Evolutionary conservation across 805 yeast species (phyloP), one percentile per base, ranked within the genome.

Genomic region (Candida railenensis): DNA sequence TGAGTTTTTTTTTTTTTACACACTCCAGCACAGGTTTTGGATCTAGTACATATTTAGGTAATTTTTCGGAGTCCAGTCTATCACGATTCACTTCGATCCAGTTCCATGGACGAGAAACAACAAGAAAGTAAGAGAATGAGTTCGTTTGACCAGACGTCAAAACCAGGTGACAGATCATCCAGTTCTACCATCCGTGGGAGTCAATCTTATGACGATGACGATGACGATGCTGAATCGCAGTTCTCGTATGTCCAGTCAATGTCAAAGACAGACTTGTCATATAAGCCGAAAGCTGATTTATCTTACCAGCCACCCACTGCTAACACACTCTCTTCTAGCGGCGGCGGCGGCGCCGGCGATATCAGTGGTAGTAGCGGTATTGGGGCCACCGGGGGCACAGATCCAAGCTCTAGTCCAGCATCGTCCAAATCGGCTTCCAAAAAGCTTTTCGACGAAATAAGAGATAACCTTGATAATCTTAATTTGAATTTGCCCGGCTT

Each of bases 301-400:
- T n/a, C n/a, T n/a, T 16, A 50, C 32, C 46, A 37, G n/a, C 48
- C 47, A 3, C 53, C 53, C 4, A 16, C 14, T 11, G 44, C 49
- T 5, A 30, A 14, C 14, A 18, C 37, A n/a, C 34, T 15, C 21
- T 8, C 36, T 15, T 4, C 7, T 15, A 33, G 5, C 14, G 36
- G 12, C 32, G 18, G 18, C 15, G 37, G 8, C 7, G 37, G 12
- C 15, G 37, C 18, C n/a, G 18, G 14, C 37, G 37, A 18, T 34
- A 18, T 18, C 7, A 14, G n/a, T 11, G 18, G 7, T 14, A 11
- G 18, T n/a, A n/a, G n/a, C n/a, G n/a, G n/a, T n/a, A n/a, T n/a
- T n/a, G n/a, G n/a, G n/a, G n/a, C n/a, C n/a, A n/a, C n/a, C n/a
- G n/a, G n/a, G n/a, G n/a, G n/a, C n/a, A n/a, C 36, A 19, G 15